phyloP scores from a whole-genome alignment of 2,329 filamentous ascomycete genomes.

The Ophiostoma ulmi region DNA sequence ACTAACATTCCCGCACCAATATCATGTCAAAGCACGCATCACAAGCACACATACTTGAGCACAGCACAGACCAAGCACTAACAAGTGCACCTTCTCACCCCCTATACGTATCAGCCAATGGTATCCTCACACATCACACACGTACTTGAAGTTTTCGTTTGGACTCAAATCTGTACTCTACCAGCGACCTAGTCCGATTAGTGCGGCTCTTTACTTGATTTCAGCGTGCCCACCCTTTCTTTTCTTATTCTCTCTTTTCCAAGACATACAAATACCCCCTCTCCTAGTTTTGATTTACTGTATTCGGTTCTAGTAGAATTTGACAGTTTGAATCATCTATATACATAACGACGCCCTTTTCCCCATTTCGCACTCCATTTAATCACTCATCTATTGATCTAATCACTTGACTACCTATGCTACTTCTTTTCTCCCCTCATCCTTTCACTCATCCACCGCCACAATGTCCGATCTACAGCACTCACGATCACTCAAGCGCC shows the following conservation, averaged over 20 bases:
- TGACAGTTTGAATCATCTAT: neutral
- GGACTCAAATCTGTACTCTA: neutral
- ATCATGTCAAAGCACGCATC: neutral
- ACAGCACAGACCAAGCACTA: neutral
- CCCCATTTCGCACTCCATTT: neutral
- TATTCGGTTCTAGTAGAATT: neutral
- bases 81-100: neutral
- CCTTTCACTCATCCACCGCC: neutral
- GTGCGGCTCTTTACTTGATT: neutral
- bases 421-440: neutral
- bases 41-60: neutral
- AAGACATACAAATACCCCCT: neutral
- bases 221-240: neutral
- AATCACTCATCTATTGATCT: neutral
- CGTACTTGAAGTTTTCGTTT: neutral
- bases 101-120: neutral
- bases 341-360: neutral
- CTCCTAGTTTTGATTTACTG: neutral
- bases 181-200: neutral
- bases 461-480: neutral
- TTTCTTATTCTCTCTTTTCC: neutral
- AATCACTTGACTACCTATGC: neutral
- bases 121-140: neutral
- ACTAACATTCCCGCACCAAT: neutral
- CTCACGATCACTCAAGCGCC: conserved; percentile 1